phyloP scores from a whole-genome alignment of 164 flowering plant species.

The Magnolia changhungtana region DNA sequence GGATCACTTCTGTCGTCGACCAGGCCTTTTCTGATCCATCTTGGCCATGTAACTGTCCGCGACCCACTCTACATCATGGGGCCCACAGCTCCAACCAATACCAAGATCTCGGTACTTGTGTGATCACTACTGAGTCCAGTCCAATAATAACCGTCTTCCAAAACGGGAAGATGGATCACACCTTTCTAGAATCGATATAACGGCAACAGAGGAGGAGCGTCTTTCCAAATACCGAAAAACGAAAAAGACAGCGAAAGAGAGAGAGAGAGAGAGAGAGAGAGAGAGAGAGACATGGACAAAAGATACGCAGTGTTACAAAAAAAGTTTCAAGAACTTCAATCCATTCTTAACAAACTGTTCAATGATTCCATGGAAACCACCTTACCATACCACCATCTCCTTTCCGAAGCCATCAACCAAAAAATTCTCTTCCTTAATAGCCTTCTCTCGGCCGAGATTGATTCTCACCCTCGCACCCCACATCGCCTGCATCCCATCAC shows the following conservation, averaged over 20 bases:
- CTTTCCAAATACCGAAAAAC: too few relatives aligned
- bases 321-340: slow-evolving; percentile 37
- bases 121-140: too few relatives aligned
- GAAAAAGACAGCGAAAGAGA: not conserved
- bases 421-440: slow-evolving; percentile 24
- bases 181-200: too few relatives aligned
- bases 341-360: slow-evolving; percentile 18
- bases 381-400: not conserved
- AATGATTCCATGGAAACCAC: slow-evolving; percentile 7
- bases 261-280: not conserved
- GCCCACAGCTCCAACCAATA: too few relatives aligned
- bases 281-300: slow-evolving; percentile 24
- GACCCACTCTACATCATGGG: too few relatives aligned
- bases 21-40: too few relatives aligned
- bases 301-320: slow-evolving; percentile 23
- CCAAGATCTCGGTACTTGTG: too few relatives aligned
- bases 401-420: slow-evolving; percentile 17
- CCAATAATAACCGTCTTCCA: too few relatives aligned
- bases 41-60: too few relatives aligned
- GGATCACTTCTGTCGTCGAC: too few relatives aligned
- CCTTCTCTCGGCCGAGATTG: slow-evolving; percentile 34
- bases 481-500: slow-evolving; percentile 28
- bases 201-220: too few relatives aligned
- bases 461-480: slow-evolving; percentile 24
- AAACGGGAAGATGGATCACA: too few relatives aligned